Conservation (phyloP, 1,284 basidiomycete genomes). For the Anthracocystis setariae region DNA sequence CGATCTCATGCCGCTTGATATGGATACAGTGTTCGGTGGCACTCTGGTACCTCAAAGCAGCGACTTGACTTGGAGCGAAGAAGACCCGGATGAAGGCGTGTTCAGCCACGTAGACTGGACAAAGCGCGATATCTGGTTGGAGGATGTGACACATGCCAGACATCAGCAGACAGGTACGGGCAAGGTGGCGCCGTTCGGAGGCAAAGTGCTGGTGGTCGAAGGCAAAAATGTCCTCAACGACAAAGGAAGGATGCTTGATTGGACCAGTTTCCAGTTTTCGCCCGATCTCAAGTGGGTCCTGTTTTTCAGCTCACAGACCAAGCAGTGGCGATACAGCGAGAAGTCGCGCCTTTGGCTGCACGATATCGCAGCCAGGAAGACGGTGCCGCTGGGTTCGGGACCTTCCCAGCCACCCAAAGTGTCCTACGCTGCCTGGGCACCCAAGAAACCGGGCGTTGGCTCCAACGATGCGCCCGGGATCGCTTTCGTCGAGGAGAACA, state of each 20-base stretch:
- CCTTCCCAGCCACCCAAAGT: conserved; percentile 28
- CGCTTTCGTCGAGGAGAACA: conserved; percentile 55
- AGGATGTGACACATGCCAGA: conserved; percentile 59
- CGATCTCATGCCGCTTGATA: conserved; percentile 44
- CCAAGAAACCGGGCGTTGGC: conserved; percentile 5
- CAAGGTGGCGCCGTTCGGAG: conserved; percentile 51
- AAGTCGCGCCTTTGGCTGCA: conserved; percentile 89
- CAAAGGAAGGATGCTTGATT: conserved; percentile 40
- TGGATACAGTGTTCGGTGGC: conserved; percentile 55
- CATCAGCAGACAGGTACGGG: conserved; percentile 48
- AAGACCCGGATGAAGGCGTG: conserved; percentile 62
- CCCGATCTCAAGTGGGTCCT: conserved; percentile 55
- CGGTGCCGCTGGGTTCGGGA: conserved; percentile 71
- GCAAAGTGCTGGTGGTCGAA: conserved; percentile 45
- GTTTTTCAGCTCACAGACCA: conserved; percentile 44
- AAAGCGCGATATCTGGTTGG: conserved; percentile 50
- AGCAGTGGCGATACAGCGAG: conserved; percentile 92
- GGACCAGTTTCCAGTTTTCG: conserved; percentile 49
- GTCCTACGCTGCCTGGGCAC: conserved; percentile 41
- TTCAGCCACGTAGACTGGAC: conserved; percentile 53
- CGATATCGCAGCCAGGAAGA: conserved; percentile 75
- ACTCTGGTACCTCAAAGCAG: conserved; percentile 38
- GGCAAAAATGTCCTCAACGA: conserved; percentile 52
- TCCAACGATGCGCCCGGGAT: conserved; percentile 24
- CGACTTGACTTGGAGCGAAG: conserved; percentile 41